Evolutionary conservation across 345 rosid genomes (phyloP).

Genomic region (Cochlearia excelsa): DNA sequence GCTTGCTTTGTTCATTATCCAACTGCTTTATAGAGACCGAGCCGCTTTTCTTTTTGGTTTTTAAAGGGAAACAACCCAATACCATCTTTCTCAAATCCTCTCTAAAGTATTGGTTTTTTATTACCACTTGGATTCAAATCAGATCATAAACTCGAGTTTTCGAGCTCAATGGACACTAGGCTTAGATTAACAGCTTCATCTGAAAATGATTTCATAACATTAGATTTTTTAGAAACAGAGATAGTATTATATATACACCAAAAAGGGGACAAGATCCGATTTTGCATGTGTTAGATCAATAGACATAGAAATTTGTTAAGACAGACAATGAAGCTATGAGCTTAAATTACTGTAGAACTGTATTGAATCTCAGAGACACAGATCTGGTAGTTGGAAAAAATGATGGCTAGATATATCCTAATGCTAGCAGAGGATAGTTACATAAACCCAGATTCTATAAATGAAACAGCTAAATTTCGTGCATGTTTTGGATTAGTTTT

Average conservation of each 20-base stretch:
- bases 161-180: not conserved
- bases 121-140: too few species aligned
- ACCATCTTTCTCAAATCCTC: slow-evolving; percentile 24
- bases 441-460: slow-evolving; percentile 21
- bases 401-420: too few species aligned
- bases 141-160: slow-evolving; percentile 11
- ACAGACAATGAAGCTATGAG: not conserved
- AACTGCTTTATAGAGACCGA: slow-evolving; percentile 44
- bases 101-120: not conserved
- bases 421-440: too few species aligned
- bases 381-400: too few species aligned
- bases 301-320: not conserved
- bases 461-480: slow-evolving; percentile 1
- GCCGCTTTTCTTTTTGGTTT: slow-evolving; percentile 71
- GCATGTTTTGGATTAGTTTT: too few species aligned
- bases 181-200: not conserved
- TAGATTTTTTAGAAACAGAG: slow-evolving; percentile 1
- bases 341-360: not conserved
- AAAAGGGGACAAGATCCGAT: slow-evolving; percentile 13
- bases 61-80: slow-evolving; percentile 84
- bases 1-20: slow-evolving; percentile 53
- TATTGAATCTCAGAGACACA: too few species aligned
- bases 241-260: not conserved
- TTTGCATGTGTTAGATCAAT: slow-evolving; percentile 16
- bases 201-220: slow-evolving; percentile 6